Percentiles rank a stretch among this genome's conserved stretches.
These are phyloP conservation scores for Talaromyces albobiverticillius DNA, from an alignment of 2,329 filamentous ascomycete genomes.

Conservation along the genomic window DNA sequence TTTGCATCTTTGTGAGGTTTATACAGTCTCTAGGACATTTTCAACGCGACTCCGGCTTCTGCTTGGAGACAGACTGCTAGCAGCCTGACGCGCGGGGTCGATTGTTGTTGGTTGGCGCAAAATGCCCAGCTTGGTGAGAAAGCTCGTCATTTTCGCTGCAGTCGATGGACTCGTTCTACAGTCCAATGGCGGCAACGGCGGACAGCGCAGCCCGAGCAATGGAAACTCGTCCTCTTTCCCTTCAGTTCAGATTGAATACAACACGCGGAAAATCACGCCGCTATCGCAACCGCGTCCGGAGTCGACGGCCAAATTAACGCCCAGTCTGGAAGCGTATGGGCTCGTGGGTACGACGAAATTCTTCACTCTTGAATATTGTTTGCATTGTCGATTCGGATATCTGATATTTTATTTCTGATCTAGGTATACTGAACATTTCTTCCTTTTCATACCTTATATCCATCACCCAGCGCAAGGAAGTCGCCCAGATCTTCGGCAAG, in stretches of 20 bases:
- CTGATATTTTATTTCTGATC: conserved; percentile 1
- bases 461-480: conserved; percentile 81
- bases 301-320: conserved; percentile 26
- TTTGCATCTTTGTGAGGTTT: background rate
- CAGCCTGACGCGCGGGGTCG: background rate
- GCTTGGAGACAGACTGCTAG: no score
- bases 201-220: conserved; percentile 23
- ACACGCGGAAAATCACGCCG: conserved; percentile 52
- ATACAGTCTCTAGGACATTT: background rate
- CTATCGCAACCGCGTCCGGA: conserved; percentile 34
- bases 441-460: conserved; percentile 79
- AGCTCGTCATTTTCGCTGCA: conserved; percentile 75
- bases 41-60: background rate
- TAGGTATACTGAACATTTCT: conserved; percentile 81
- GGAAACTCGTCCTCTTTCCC: conserved; percentile 23
- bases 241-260: conserved; percentile 69
- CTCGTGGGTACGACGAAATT: conserved; percentile 52
- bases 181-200: conserved; percentile 57
- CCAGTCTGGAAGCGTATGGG: conserved; percentile 48
- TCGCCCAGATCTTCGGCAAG: conserved; percentile 78
- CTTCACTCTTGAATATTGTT: background rate
- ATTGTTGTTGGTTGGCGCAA: conserved; percentile 13
- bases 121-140: conserved; percentile 77
- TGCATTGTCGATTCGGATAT: background rate
- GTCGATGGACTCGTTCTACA: conserved; percentile 81